phyloP scores from a whole-genome alignment of 1,284 basidiomycete species.

The Rhodotorula glutinis region DNA sequence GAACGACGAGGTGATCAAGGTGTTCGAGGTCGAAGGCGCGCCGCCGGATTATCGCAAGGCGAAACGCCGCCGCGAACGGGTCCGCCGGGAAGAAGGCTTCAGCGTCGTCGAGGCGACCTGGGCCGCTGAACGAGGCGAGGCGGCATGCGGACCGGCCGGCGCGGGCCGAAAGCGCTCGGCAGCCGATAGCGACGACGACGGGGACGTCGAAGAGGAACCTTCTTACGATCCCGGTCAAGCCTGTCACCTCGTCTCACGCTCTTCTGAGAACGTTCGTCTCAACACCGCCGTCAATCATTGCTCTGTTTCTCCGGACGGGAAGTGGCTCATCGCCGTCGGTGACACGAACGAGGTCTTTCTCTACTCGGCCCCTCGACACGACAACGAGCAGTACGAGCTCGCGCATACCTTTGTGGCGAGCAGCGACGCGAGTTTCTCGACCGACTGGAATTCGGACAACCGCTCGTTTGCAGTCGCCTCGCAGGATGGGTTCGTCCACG shows the following conservation, averaged over 20 bases:
- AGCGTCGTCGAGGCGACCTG: slow-evolving; percentile 10
- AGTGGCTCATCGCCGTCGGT: slow-evolving; percentile 76
- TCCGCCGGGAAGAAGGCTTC: not conserved
- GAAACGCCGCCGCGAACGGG: not conserved
- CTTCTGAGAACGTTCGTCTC: slow-evolving; percentile 52
- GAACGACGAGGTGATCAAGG: slow-evolving; percentile 72
- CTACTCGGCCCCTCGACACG: slow-evolving; percentile 50
- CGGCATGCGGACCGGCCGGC: not conserved
- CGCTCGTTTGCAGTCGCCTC: slow-evolving; percentile 78
- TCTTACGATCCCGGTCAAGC: slow-evolving; percentile 15
- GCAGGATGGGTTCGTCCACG: slow-evolving; percentile 74
- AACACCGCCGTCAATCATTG: slow-evolving; percentile 68
- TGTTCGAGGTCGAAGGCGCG: slow-evolving; percentile 61
- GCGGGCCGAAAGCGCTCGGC: not conserved
- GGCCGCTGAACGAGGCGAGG: slow-evolving; percentile 2
- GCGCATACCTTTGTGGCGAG: slow-evolving; percentile 41
- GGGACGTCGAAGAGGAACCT: slow-evolving; percentile 32
- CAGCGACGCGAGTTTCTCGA: slow-evolving; percentile 67
- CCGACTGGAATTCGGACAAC: slow-evolving; percentile 74
- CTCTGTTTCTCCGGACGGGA: slow-evolving; percentile 77
- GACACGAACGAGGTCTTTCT: slow-evolving; percentile 78
- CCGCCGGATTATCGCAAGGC: slow-evolving; percentile 22
- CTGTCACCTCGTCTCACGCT: slow-evolving; percentile 21
- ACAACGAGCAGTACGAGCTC: slow-evolving; percentile 45
- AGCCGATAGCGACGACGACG: slow-evolving; percentile 1